Evolutionary conservation across 176 grass and related monocot species (phyloP).

Genomic region (Ensete ventricosum): DNA sequence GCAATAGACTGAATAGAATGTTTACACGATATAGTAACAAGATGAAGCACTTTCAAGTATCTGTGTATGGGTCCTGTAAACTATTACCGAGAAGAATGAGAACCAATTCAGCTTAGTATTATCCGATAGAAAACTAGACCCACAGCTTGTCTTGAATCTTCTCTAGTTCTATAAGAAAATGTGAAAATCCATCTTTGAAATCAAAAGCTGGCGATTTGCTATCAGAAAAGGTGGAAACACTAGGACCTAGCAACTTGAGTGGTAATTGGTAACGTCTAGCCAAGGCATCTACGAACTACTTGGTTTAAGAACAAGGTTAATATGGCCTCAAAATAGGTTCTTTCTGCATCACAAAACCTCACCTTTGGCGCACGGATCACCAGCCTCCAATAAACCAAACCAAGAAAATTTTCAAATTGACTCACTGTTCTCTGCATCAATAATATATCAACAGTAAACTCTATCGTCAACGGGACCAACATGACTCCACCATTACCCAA

Average conservation of each 20-base stretch:
- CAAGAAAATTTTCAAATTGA: neutral
- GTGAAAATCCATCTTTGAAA: neutral
- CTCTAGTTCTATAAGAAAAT: neutral
- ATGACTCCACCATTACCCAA: constrained; percentile 3
- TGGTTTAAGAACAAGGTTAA: neutral
- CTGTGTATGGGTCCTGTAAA: too few relatives aligned
- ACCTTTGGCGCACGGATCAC: neutral
- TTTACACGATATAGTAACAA: neutral
- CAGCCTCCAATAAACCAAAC: neutral
- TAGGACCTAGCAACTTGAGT: neutral
- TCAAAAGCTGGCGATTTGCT: neutral
- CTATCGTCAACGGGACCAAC: neutral
- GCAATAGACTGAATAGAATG: neutral
- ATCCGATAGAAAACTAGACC: neutral
- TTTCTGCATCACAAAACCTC: neutral
- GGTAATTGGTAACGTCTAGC: neutral
- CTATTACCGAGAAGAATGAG: neutral
- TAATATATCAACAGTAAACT: neutral
- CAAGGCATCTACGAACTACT: neutral
- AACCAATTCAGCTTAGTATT: neutral
- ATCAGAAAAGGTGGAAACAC: neutral
- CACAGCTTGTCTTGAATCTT: neutral
- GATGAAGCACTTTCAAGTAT: neutral
- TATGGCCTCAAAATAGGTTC: neutral
- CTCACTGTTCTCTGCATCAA: neutral